phyloP scores from a whole-genome alignment of 139 green algal species.

The Chlamydomonas sphaeroides region DNA sequence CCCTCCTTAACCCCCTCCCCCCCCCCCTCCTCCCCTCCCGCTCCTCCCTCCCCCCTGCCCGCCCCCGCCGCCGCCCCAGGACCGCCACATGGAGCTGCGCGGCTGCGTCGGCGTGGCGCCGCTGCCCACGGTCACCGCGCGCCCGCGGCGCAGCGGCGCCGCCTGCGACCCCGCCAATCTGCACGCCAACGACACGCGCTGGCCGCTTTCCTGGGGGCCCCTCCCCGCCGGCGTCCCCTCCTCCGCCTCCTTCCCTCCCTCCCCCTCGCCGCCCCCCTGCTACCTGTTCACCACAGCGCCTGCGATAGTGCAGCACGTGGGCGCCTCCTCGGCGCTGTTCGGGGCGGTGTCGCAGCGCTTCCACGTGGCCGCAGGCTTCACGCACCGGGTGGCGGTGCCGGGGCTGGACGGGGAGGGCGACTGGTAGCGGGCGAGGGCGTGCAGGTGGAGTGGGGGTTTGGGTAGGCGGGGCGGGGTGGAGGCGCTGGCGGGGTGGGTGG shows the following conservation, averaged over 20 bases:
- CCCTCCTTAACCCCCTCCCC: no score
- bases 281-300: neutral
- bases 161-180: constrained; percentile 17
- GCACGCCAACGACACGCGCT: constrained; percentile 6
- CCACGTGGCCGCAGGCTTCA: constrained; percentile 15
- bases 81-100: neutral
- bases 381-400: neutral
- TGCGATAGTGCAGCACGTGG: constrained; percentile 30
- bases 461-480: neutral
- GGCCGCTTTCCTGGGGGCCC: no score
- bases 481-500: neutral
- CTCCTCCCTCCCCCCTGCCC: no score
- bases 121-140: neutral
- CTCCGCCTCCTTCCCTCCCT: neutral
- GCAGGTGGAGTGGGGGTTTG: neutral
- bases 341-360: constrained; percentile 3
- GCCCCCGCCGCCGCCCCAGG: no score
- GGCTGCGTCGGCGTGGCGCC: neutral
- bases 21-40: no score
- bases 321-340: constrained; percentile 21
- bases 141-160: neutral
- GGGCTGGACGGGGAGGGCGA: neutral
- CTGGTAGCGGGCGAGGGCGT: neutral
- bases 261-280: neutral
- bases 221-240: no score